Evolutionary conservation across 2,329 filamentous ascomycete species (phyloP).

Genomic region (Diaporthe velutina): DNA sequence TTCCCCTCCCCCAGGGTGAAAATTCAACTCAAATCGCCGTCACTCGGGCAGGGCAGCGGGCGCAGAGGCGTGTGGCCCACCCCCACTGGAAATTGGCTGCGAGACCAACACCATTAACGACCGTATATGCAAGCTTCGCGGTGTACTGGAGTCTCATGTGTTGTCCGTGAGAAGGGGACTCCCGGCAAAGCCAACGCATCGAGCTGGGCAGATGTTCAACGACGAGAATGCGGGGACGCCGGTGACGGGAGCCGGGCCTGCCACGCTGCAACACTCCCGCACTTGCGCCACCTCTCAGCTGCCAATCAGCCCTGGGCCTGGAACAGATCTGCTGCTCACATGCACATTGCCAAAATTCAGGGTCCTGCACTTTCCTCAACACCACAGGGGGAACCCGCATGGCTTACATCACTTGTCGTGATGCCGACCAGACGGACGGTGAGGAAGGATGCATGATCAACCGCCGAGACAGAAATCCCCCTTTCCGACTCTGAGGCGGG

Average conservation of each 20-base stretch:
- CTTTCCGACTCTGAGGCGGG: background rate
- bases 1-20: background rate
- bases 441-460: background rate
- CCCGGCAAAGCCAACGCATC: slow-evolving; percentile 10
- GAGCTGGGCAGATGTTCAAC: background rate
- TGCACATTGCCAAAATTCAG: slow-evolving; percentile 28
- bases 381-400: slow-evolving; percentile 7
- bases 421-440: background rate
- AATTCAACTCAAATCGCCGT: background rate
- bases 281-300: background rate
- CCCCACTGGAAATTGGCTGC: background rate
- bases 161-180: background rate
- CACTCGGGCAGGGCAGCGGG: background rate
- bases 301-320: slow-evolving; percentile 32
- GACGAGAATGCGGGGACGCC: slow-evolving; percentile 15
- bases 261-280: slow-evolving; percentile 2
- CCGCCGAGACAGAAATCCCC: background rate
- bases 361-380: slow-evolving; percentile 18
- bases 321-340: slow-evolving; percentile 36
- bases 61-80: background rate
- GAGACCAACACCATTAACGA: background rate
- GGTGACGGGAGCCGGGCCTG: slow-evolving; percentile 31
- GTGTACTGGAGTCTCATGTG: slow-evolving; percentile 22
- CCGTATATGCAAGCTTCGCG: background rate
- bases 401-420: slow-evolving; percentile 15